phyloP scores from a whole-genome alignment of 192 early-diverging fungal species.

The Linnemannia hyalina region DNA sequence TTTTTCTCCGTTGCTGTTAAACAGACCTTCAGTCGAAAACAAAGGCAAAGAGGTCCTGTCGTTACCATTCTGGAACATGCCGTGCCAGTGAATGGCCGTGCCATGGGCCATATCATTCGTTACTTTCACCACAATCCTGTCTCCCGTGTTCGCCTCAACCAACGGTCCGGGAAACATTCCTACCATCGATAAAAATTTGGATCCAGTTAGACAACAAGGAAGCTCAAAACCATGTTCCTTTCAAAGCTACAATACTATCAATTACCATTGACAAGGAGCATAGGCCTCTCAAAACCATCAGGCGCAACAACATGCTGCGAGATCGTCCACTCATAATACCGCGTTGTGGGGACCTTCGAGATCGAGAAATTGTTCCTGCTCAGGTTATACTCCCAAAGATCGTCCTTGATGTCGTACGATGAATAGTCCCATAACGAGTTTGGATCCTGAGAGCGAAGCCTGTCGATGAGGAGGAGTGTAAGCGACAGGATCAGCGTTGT shows the following conservation, averaged over 20 bases:
- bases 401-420: conserved; percentile 7
- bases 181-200: not conserved
- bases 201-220: not conserved
- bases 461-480: not conserved
- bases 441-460: not conserved
- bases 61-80: conserved; percentile 60
- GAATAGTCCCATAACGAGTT: not conserved
- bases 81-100: conserved; percentile 62
- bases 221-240: too few relatives aligned
- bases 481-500: not conserved
- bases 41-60: not conserved
- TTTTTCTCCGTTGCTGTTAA: not conserved
- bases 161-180: conserved; percentile 55
- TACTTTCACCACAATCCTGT: conserved; percentile 59
- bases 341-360: not conserved
- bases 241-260: not conserved
- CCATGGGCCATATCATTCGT: conserved; percentile 27
- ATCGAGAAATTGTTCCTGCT: conserved; percentile 7
- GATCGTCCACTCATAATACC: conserved; percentile 13
- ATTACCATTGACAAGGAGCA: conserved; percentile 6
- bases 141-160: conserved; percentile 55
- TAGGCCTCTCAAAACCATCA: not conserved
- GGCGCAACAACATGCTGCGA: not conserved
- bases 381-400: not conserved
- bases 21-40: not conserved